These are phyloP conservation scores for Opeltia flavorubescens DNA, from an alignment of 495 filamentous ascomycete genomes.

Conservation along the genomic window DNA sequence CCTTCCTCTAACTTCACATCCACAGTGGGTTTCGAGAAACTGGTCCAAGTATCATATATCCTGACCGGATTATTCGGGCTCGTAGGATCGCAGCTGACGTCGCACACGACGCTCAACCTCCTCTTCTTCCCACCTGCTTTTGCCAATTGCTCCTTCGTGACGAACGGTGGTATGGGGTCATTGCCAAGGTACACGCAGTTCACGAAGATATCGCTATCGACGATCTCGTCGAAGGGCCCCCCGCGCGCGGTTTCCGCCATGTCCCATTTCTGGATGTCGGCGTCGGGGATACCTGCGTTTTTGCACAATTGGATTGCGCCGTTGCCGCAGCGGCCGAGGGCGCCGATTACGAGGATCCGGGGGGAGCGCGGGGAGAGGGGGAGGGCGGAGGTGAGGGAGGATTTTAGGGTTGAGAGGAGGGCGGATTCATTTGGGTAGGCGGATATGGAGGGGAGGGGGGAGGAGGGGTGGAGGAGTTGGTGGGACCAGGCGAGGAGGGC, in stretches of 20 bases:
- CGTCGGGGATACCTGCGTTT: constrained; percentile 58
- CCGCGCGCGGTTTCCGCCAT: constrained; percentile 69
- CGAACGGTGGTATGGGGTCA: constrained; percentile 51
- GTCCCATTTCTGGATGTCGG: constrained; percentile 81
- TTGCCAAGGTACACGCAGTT: constrained; percentile 81
- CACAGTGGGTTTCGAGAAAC: not conserved
- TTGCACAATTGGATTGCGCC: constrained; percentile 72
- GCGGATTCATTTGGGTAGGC: constrained; percentile 65
- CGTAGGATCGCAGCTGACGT: constrained; percentile 36
- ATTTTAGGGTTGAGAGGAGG: constrained; percentile 60
- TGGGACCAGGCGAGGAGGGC: constrained; percentile 82
- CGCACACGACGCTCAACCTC: constrained; percentile 75
- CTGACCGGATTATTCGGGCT: not conserved
- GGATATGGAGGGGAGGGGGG: constrained; percentile 51
- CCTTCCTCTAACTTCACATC: not conserved
- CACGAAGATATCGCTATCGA: constrained; percentile 63
- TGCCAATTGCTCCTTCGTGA: constrained; percentile 55
- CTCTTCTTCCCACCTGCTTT: constrained; percentile 55
- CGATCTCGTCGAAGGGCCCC: constrained; percentile 81
- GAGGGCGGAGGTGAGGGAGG: constrained; percentile 41
- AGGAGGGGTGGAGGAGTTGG: constrained; percentile 57
- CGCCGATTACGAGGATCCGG: constrained; percentile 45
- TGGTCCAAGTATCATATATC: not conserved
- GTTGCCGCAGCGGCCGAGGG: constrained; percentile 71
- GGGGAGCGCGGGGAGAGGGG: constrained; percentile 35